Conservation (phyloP, 2,329 filamentous ascomycete species). For the Cercospora citrullina region DNA sequence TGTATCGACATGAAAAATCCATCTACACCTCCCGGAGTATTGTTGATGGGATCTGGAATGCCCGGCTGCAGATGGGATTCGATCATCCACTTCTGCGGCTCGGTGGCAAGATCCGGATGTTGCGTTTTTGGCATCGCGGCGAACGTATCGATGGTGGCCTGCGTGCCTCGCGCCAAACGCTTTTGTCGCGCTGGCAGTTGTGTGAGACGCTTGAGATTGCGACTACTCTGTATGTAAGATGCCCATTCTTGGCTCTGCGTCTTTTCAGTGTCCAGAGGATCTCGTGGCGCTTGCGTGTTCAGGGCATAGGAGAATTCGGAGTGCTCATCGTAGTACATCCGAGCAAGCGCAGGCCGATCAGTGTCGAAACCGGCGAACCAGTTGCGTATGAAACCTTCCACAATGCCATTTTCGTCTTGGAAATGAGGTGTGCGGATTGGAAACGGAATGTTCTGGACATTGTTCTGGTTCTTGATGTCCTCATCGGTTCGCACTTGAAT, state of each 20-base stretch:
- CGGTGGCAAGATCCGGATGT: constrained; percentile 69
- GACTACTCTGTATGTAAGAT: constrained; percentile 72
- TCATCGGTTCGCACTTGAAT: constrained; percentile 71
- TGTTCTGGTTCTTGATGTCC: constrained; percentile 61
- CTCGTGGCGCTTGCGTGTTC: constrained; percentile 61
- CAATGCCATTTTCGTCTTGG: constrained; percentile 70
- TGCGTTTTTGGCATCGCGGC: constrained; percentile 68
- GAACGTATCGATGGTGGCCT: constrained; percentile 69
- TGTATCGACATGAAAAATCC: constrained; percentile 78
- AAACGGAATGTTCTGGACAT: constrained; percentile 57
- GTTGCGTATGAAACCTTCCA: constrained; percentile 71
- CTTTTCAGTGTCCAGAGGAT: constrained; percentile 40
- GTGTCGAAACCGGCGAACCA: constrained; percentile 75
- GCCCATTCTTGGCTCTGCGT: constrained; percentile 62
- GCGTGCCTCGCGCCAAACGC: constrained; percentile 64
- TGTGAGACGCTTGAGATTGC: constrained; percentile 72
- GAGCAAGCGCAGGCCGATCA: constrained; percentile 63
- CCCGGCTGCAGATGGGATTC: constrained; percentile 75
- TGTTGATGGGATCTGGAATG: constrained; percentile 66
- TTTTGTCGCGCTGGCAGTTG: constrained; percentile 61
- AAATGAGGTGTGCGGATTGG: constrained; percentile 67
- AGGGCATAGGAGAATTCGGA: constrained; percentile 76
- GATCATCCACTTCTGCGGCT: constrained; percentile 74
- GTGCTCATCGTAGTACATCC: constrained; percentile 71
- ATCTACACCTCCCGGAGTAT: constrained; percentile 66